Percentiles rank a stretch among this genome's conserved stretches.
Conservation (phyloP, 2,329 filamentous ascomycete species). For the Juglanconis juglandina region DNA sequence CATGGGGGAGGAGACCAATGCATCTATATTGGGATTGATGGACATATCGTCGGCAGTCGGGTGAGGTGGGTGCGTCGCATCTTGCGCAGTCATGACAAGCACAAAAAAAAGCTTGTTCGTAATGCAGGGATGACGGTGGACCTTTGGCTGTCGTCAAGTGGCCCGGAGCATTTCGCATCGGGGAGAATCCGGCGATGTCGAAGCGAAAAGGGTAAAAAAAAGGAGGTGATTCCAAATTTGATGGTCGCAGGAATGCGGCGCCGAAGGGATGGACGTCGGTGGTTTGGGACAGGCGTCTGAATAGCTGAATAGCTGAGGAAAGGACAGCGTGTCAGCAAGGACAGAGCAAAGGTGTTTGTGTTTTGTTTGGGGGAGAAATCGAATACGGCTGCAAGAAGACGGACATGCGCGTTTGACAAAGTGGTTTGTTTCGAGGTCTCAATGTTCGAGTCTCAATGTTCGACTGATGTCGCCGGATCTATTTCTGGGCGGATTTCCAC, state of each 20-base stretch:
- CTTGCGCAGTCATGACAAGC: conserved; percentile 17
- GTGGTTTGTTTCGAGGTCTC: not conserved
- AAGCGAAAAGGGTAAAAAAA: not conserved
- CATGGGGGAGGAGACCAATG: not conserved
- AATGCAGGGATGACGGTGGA: conserved; percentile 12
- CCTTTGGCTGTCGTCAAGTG: conserved; percentile 4
- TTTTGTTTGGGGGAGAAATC: not conserved
- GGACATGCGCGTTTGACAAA: not conserved
- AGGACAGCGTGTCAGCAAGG: not conserved
- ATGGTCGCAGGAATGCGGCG: conserved; percentile 4
- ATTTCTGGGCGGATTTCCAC: not conserved
- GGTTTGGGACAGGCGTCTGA: not conserved
- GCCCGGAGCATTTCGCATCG: conserved; percentile 14
- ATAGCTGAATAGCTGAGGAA: not conserved
- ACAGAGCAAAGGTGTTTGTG: not conserved
- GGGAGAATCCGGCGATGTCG: conserved; percentile 4
- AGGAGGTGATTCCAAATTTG: not conserved
- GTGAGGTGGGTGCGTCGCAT: conserved; percentile 12
- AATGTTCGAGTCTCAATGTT: not conserved
- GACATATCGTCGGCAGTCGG: conserved; percentile 15
- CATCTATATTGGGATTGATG: conserved; percentile 5
- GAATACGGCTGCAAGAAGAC: not conserved
- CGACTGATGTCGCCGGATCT: not conserved
- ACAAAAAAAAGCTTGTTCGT: conserved; percentile 5
- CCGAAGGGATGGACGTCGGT: not conserved